phyloP scores from a whole-genome alignment of 1,284 basidiomycete species.

The Cryptococcus sp. region DNA sequence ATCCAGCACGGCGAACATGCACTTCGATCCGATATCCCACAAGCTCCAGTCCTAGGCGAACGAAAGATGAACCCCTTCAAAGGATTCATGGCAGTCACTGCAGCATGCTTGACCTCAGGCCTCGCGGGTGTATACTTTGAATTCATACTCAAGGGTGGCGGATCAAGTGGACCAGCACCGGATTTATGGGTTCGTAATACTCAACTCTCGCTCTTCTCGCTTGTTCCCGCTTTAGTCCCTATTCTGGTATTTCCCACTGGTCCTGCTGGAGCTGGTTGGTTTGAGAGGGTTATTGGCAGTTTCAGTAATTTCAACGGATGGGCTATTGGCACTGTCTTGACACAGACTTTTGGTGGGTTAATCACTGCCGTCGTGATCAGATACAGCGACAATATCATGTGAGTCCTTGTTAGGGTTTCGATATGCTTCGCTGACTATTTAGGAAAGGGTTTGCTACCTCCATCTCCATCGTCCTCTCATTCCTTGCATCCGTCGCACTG shows the following conservation, averaged over 20 bases:
- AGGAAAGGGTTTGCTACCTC: constrained; percentile 89
- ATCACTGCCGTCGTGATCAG: constrained; percentile 68
- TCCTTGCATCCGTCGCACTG: constrained; percentile 78
- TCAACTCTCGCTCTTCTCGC: constrained; percentile 88
- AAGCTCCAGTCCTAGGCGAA: constrained; percentile 1
- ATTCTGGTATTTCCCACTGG: constrained; percentile 59
- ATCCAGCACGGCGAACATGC: constrained; percentile 4
- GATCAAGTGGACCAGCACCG: constrained; percentile 17
- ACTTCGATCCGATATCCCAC: constrained; percentile 9
- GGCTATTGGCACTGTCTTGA: constrained; percentile 85
- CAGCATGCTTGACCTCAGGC: constrained; percentile 92
- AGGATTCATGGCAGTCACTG: constrained; percentile 77
- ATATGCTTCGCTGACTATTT: constrained; percentile 4
- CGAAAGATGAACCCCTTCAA: constrained; percentile 66
- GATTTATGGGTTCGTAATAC: constrained; percentile 97
- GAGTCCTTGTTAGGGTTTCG: too few relatives aligned
- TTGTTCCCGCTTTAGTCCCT: constrained; percentile 82
- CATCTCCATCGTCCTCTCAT: constrained; percentile 86
- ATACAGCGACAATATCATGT: constrained; percentile 52
- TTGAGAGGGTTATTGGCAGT: constrained; percentile 28
- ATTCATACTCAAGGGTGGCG: constrained; percentile 82
- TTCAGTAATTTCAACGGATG: constrained; percentile 66
- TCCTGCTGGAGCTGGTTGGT: constrained; percentile 29
- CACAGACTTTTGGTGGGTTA: constrained; percentile 85
- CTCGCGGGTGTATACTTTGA: constrained; percentile 99